Percentiles rank a stretch among this genome's conserved stretches.
Evolutionary conservation across 139 green algal species (phyloP).

Genomic region (Coccomyxa sp.): DNA sequence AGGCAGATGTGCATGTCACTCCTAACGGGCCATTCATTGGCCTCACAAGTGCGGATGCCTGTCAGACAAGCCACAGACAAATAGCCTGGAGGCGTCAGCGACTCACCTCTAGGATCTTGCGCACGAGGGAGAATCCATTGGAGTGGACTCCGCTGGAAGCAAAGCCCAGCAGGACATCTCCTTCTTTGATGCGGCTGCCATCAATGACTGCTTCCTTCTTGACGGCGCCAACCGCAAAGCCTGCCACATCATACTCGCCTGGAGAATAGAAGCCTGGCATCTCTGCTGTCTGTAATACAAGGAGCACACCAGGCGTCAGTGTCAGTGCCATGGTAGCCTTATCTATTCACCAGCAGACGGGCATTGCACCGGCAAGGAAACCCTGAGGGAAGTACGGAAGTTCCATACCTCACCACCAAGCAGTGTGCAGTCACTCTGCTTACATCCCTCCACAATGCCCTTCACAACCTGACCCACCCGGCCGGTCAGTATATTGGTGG

Average conservation of each 20-base stretch:
- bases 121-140: slow-evolving; percentile 96
- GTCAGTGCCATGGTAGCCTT: neutral
- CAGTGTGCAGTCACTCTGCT: slow-evolving; percentile 79
- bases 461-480: slow-evolving; percentile 76
- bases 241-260: slow-evolving; percentile 98
- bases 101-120: slow-evolving; percentile 61
- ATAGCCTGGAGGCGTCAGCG: neutral
- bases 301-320: neutral
- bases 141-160: slow-evolving; percentile 86
- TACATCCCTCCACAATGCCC: slow-evolving; percentile 96
- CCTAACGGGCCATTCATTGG: neutral
- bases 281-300: slow-evolving; percentile 76
- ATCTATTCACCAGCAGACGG: neutral
- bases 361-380: neutral
- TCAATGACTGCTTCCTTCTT: slow-evolving; percentile 92
- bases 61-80: neutral
- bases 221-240: slow-evolving; percentile 95
- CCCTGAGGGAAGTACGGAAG: neutral
- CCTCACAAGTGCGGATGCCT: neutral
- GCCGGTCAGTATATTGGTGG: neutral
- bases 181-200: slow-evolving; percentile 68
- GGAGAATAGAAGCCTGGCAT: slow-evolving; percentile 97
- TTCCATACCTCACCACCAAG: slow-evolving; percentile 78
- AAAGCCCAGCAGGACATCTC: slow-evolving; percentile 86
- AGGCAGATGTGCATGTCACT: no score